A percentile compares a stretch with the other conserved stretches of the same genome.
phyloP scores from a whole-genome alignment of 2,329 filamentous ascomycete genomes.

The Sporothrix variecibatus region DNA sequence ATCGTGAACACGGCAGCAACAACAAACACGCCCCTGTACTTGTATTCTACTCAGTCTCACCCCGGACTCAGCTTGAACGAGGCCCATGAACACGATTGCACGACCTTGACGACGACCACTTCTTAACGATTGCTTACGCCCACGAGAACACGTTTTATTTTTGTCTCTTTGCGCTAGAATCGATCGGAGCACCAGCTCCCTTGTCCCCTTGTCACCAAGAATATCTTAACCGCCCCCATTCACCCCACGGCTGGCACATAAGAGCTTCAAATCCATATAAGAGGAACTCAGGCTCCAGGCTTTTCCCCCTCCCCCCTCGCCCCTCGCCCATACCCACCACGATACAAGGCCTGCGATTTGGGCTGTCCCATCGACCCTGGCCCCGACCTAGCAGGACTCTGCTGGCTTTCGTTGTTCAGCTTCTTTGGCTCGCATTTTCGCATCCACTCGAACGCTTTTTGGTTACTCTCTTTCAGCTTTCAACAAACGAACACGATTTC shows the following conservation, averaged over 20 bases:
- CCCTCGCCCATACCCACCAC: constrained; percentile 14
- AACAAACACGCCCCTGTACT: not conserved
- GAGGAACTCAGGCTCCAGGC: constrained; percentile 9
- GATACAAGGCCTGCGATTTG: constrained; percentile 16
- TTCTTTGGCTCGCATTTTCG: constrained; percentile 6
- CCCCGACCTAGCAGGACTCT: not conserved
- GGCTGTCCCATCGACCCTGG: constrained; percentile 13
- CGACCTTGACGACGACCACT: constrained; percentile 17
- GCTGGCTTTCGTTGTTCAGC: not conserved
- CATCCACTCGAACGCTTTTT: not conserved
- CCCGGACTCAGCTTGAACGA: not conserved
- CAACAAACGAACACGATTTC: not conserved
- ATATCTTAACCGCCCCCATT: not conserved
- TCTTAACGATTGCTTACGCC: constrained; percentile 1
- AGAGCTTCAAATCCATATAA: constrained; percentile 15
- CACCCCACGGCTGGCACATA: constrained; percentile 12
- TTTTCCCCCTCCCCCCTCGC: not conserved
- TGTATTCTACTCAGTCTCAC: not conserved
- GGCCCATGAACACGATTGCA: constrained; percentile 14
- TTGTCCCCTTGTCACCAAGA: not conserved
- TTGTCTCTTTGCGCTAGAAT: constrained; percentile 19
- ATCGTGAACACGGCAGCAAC: constrained; percentile 17
- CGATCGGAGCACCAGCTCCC: not conserved
- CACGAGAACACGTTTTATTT: constrained; percentile 11
- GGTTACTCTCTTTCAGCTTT: not conserved